Evolutionary conservation across 805 yeast genomes (phyloP).

Genomic region (Candida khao-thaluensis): DNA sequence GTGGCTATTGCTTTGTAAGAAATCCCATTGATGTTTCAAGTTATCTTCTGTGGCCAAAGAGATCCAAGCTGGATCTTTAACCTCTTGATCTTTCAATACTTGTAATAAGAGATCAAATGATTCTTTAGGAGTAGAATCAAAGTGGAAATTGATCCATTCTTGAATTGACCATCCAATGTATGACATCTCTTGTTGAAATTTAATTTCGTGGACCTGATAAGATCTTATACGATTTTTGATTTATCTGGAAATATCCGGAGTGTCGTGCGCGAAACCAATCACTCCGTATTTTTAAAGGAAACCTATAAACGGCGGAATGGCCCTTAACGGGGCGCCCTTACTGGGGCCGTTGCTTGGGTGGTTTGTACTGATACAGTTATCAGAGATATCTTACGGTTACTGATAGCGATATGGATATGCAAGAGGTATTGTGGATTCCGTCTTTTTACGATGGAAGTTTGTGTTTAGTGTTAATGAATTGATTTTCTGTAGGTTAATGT

Average conservation of each 20-base stretch:
- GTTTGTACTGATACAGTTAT: too few relatives aligned
- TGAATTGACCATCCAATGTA: slow-evolving; percentile 73
- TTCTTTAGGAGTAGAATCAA: slow-evolving; percentile 55
- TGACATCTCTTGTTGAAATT: slow-evolving; percentile 13
- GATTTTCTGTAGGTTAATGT: too few relatives aligned
- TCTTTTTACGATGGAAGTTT: too few relatives aligned
- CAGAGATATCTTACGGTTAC: too few relatives aligned
- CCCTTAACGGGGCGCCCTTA: background rate
- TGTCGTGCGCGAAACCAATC: slow-evolving; percentile 7
- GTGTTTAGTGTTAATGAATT: too few relatives aligned
- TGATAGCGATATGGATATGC: too few relatives aligned
- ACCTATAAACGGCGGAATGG: background rate
- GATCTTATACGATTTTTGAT: slow-evolving; percentile 5
- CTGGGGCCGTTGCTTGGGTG: too few relatives aligned
- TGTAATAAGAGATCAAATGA: slow-evolving; percentile 51
- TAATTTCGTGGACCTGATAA: slow-evolving; percentile 1
- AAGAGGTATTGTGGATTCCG: too few relatives aligned
- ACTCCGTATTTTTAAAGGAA: background rate
- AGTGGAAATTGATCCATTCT: slow-evolving; percentile 77
- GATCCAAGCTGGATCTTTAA: slow-evolving; percentile 88
- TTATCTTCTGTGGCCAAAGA: slow-evolving; percentile 65
- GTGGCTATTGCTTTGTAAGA: slow-evolving; percentile 60
- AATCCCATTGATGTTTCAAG: slow-evolving; percentile 73
- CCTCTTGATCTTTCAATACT: slow-evolving; percentile 47
- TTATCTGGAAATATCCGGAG: slow-evolving; percentile 9